phyloP scores from a whole-genome alignment of 805 yeast genomes.

The Cyberlindnera mrakii region DNA sequence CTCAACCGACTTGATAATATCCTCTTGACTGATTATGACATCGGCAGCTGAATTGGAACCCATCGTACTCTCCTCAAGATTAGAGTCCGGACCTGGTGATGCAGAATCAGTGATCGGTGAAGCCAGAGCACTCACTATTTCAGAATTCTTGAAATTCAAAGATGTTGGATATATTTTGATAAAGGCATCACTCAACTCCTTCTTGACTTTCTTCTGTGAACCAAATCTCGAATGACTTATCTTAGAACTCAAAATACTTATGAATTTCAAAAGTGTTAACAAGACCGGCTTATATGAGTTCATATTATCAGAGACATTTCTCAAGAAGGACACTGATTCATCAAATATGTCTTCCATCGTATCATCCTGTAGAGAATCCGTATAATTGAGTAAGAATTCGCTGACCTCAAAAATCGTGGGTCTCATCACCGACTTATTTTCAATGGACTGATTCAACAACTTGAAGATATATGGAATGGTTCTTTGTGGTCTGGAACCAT shows the following conservation, averaged over 20 bases:
- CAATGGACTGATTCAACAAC: slow-evolving; percentile 35
- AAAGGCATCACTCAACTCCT: slow-evolving; percentile 46
- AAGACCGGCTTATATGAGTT: slow-evolving; percentile 41
- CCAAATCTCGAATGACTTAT: slow-evolving; percentile 55
- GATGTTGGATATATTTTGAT: slow-evolving; percentile 29
- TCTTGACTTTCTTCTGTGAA: slow-evolving; percentile 50
- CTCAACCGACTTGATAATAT: slow-evolving; percentile 36
- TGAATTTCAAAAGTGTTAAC: slow-evolving; percentile 47
- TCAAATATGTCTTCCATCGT: slow-evolving; percentile 76
- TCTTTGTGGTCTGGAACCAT: slow-evolving; percentile 73
- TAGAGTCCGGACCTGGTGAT: slow-evolving; percentile 1
- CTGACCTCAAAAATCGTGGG: slow-evolving; percentile 12
- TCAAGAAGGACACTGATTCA: slow-evolving; percentile 50
- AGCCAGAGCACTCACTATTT: slow-evolving; percentile 12
- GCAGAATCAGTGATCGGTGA: slow-evolving; percentile 8
- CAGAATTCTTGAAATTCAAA: slow-evolving; percentile 19
- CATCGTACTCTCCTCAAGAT: slow-evolving; percentile 13
- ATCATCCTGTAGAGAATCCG: slow-evolving; percentile 63
- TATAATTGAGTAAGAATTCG: slow-evolving; percentile 45
- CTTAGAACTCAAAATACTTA: slow-evolving; percentile 48
- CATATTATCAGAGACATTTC: slow-evolving; percentile 46
- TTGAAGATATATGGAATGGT: slow-evolving; percentile 66
- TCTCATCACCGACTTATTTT: slow-evolving; percentile 9
- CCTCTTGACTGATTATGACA: slow-evolving; percentile 30
- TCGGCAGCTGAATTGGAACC: slow-evolving; percentile 8